These are phyloP conservation scores for Magnolia officinalis DNA, from an alignment of 164 flowering plant species.

Conservation along the genomic window DNA sequence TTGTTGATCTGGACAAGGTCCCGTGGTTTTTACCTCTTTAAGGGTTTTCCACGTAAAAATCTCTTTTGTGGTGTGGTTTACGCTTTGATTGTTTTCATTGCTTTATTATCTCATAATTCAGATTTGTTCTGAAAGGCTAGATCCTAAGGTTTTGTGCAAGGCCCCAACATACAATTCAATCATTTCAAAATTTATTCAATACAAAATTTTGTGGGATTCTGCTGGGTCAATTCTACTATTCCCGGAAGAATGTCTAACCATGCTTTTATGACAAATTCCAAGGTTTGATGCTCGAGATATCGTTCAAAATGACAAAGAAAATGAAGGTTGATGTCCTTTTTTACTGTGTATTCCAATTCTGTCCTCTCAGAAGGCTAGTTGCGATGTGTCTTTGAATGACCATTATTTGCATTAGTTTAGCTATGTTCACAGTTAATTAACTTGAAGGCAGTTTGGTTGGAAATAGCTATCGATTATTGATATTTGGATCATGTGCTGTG, in stretches of 20 bases:
- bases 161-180: background rate
- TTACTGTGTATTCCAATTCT: background rate
- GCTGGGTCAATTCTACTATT: background rate
- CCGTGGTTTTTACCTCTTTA: no score
- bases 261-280: background rate
- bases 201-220: slow-evolving; percentile 6
- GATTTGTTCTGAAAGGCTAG: no score
- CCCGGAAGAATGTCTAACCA: background rate
- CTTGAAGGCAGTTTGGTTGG: no score
- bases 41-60: no score
- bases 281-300: background rate
- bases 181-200: slow-evolving; percentile 5
- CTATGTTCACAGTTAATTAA: no score
- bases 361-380: background rate
- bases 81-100: no score
- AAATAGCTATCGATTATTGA: no score
- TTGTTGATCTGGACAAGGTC: no score
- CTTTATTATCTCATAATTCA: no score
- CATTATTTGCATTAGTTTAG: background rate
- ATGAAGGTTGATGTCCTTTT: background rate
- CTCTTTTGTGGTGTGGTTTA: no score
- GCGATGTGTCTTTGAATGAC: background rate
- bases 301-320: background rate
- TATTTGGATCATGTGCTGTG: no score
- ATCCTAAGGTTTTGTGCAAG: no score